Percentiles rank a stretch among this genome's conserved stretches.
Evolutionary conservation across 2,329 filamentous ascomycete genomes (phyloP).

Genomic region (Epichloe typhina): DNA sequence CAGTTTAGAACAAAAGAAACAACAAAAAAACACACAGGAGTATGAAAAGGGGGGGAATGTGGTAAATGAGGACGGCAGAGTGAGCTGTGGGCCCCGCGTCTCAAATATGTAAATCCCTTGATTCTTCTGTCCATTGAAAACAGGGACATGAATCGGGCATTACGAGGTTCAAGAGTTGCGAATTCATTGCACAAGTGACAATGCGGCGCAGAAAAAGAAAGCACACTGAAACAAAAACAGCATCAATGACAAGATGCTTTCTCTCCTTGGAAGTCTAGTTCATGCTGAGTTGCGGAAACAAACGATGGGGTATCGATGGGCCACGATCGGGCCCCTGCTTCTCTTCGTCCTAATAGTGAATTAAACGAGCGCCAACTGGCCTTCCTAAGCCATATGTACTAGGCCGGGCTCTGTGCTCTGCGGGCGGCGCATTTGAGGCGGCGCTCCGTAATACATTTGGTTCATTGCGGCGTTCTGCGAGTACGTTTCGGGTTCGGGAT

Average conservation of each 20-base stretch:
- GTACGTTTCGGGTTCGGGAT: slow-evolving; percentile 70
- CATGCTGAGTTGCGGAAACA: neutral
- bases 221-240: neutral
- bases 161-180: too few species aligned
- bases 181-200: neutral
- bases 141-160: too few species aligned
- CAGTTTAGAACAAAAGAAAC: neutral
- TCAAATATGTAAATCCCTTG: too few species aligned
- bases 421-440: slow-evolving; percentile 52
- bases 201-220: neutral
- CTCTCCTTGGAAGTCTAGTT: neutral
- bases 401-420: slow-evolving; percentile 58
- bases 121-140: too few species aligned
- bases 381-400: slow-evolving; percentile 26
- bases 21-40: neutral
- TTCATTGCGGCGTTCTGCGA: slow-evolving; percentile 44
- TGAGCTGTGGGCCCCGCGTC: too few species aligned
- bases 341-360: neutral
- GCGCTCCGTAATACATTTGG: slow-evolving; percentile 61
- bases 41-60: neutral
- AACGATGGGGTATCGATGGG: slow-evolving; percentile 12
- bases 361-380: slow-evolving; percentile 5
- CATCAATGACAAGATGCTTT: neutral
- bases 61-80: too few species aligned
- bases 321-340: slow-evolving; percentile 1